Conservation (phyloP, 257 asterid genomes). For the Capsicum pubescens region DNA sequence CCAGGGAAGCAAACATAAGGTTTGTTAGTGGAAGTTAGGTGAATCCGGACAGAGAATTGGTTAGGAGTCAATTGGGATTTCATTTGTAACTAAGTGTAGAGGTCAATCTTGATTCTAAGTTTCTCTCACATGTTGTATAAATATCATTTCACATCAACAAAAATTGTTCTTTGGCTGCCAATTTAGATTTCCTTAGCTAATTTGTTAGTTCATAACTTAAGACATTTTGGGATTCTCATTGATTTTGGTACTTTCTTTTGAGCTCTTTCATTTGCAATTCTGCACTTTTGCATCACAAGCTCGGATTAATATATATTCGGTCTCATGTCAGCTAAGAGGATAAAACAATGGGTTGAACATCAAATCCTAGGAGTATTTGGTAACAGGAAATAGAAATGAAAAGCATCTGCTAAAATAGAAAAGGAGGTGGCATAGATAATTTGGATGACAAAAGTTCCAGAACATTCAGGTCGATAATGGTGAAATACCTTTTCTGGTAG, state of each 20-base stretch:
- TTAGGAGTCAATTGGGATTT: background rate
- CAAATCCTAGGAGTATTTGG: background rate
- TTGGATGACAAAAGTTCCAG: background rate
- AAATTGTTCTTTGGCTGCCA: conserved; percentile 5
- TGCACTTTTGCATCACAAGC: conserved; percentile 21
- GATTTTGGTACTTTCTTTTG: background rate
- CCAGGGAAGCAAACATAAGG: conserved; percentile 13
- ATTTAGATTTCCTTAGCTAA: background rate
- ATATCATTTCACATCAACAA: background rate
- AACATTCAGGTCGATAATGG: background rate
- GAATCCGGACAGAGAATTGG: conserved; percentile 6
- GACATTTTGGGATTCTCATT: conserved; percentile 2
- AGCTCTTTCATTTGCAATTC: background rate
- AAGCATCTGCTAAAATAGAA: background rate
- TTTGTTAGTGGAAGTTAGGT: background rate
- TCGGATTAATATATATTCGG: background rate
- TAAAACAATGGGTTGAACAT: background rate
- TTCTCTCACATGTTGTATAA: background rate
- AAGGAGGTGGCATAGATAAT: background rate
- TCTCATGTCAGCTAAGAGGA: conserved; percentile 12
- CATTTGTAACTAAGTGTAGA: background rate
- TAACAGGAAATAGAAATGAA: background rate
- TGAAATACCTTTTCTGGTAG: conserved; percentile 72
- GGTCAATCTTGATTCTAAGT: background rate
- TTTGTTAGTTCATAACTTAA: conserved; percentile 2